phyloP scores from a whole-genome alignment of 495 filamentous ascomycete species.

The Aspergillus ostianus region DNA sequence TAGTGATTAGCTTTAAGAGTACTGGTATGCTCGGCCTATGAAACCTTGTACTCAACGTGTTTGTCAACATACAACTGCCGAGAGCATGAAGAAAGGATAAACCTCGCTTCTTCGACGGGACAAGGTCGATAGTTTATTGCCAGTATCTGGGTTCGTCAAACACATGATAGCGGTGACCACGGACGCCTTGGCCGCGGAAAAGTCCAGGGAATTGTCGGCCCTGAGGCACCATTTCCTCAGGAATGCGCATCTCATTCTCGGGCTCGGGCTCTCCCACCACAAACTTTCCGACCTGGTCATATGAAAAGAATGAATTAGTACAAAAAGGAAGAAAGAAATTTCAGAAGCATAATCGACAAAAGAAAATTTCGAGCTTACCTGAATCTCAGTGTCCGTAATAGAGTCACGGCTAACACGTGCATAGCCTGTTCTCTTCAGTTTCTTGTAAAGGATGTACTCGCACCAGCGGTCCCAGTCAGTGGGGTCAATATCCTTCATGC shows the following conservation, averaged over 20 bases:
- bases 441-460: slow-evolving; percentile 97
- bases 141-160: slow-evolving; percentile 89
- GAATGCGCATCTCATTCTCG: slow-evolving; percentile 56
- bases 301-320: slow-evolving; percentile 16
- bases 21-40: slow-evolving; percentile 2
- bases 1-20: background rate
- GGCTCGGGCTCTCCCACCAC: slow-evolving; percentile 70
- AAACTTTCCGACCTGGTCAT: slow-evolving; percentile 80
- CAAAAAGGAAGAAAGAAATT: slow-evolving; percentile 4
- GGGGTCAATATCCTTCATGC: slow-evolving; percentile 94
- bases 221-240: slow-evolving; percentile 66
- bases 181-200: slow-evolving; percentile 82
- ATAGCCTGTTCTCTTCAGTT: slow-evolving; percentile 81
- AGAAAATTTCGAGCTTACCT: slow-evolving; percentile 51
- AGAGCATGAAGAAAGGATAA: background rate
- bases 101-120: background rate
- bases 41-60: background rate
- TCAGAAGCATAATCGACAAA: too few relatives aligned
- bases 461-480: slow-evolving; percentile 98
- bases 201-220: slow-evolving; percentile 82
- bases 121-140: slow-evolving; percentile 27
- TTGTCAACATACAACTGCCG: slow-evolving; percentile 1
- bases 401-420: slow-evolving; percentile 83
- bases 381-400: slow-evolving; percentile 97
- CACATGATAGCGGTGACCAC: slow-evolving; percentile 93